These are phyloP conservation scores for Vitis hybrid DNA, from an alignment of 177 flowering plant genomes.

Conservation along the genomic window DNA sequence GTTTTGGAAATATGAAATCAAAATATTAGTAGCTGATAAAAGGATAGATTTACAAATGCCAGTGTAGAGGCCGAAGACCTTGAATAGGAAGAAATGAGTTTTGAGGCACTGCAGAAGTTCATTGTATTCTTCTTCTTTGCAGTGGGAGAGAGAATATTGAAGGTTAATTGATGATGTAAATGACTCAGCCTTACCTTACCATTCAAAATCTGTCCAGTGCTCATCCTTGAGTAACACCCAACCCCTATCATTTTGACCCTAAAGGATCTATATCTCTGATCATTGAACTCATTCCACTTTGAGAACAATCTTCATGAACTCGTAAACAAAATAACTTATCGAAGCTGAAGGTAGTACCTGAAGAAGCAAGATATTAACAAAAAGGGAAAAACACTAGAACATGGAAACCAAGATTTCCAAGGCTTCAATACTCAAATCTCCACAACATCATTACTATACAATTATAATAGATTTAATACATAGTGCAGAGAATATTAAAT, in stretches of 20 bases:
- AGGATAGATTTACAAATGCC: no score
- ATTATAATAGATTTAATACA: background rate
- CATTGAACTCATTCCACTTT: constrained; percentile 58
- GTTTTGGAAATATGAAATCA: no score
- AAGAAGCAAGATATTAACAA: constrained; percentile 12
- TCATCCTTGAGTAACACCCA: constrained; percentile 5
- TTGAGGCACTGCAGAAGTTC: no score
- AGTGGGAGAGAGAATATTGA: constrained; percentile 1
- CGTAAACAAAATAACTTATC: constrained; percentile 89
- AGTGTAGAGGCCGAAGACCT: no score
- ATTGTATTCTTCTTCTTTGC: background rate
- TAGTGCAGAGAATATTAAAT: background rate
- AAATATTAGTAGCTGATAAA: no score
- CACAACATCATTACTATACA: background rate
- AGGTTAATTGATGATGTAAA: background rate
- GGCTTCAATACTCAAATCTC: background rate
- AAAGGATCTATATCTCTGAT: constrained; percentile 7
- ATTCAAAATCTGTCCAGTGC: constrained; percentile 6
- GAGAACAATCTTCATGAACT: constrained; percentile 86
- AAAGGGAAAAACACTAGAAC: background rate
- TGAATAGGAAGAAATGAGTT: no score
- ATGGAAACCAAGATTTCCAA: background rate
- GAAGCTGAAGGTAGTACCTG: constrained; percentile 89
- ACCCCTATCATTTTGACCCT: background rate
- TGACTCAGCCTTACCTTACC: constrained; percentile 1